A percentile compares a stretch with the other conserved stretches of the same genome.
Conservation (phyloP, 257 asterid species). For the Nicotiana tomentosiformis region DNA sequence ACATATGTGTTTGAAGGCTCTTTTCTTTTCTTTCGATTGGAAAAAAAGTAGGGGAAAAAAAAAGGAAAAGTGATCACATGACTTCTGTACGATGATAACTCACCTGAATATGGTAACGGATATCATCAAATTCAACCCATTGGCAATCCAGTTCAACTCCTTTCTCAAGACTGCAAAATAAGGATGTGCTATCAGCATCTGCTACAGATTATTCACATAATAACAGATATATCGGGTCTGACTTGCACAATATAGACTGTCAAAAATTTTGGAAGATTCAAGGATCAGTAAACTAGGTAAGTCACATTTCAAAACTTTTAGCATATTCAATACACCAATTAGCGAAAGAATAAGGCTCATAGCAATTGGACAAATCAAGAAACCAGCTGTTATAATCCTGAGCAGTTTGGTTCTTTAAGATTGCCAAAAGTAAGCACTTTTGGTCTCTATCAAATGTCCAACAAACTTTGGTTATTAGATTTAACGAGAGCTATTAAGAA, state of each 20-base stretch:
- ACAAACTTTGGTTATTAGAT: no score
- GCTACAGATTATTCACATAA: background rate
- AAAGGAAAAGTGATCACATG: background rate
- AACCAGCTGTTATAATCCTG: background rate
- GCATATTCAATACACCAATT: background rate
- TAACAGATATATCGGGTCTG: background rate
- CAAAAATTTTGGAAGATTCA: background rate
- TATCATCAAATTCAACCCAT: constrained; percentile 90
- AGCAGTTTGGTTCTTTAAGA: no score
- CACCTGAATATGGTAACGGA: constrained; percentile 94
- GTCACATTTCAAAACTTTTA: background rate
- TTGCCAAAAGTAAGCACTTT: no score
- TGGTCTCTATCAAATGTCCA: no score
- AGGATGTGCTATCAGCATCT: constrained; percentile 7
- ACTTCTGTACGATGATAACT: background rate
- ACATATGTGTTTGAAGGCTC: background rate
- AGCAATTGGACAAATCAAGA: background rate
- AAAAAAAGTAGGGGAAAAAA: background rate
- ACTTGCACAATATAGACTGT: background rate
- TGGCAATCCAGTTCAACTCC: constrained; percentile 89
- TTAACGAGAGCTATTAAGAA: no score
- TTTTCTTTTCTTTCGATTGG: background rate
- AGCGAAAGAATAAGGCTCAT: background rate
- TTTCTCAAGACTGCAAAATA: constrained; percentile 68
- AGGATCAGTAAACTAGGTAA: background rate